Conservation (phyloP, 208 protist genomes). For the Trypanosomatidae sp. region DNA sequence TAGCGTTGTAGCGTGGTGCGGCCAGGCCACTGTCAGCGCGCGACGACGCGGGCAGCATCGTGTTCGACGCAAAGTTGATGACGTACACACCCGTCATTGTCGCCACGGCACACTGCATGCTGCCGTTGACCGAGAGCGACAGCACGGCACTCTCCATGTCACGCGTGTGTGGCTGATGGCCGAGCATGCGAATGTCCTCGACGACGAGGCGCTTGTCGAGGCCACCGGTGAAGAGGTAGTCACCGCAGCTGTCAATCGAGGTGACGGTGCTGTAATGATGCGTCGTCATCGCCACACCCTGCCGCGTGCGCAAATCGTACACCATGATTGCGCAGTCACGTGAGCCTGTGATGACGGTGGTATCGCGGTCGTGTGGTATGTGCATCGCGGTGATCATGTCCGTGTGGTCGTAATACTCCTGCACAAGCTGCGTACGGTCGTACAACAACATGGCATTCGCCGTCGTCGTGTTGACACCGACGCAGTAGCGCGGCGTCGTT, state of each 20-base stretch:
- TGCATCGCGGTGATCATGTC: constrained; percentile 78
- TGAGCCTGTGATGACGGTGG: constrained; percentile 65
- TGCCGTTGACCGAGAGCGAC: constrained; percentile 42
- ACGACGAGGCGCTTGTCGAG: constrained; percentile 66
- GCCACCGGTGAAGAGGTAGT: constrained; percentile 71
- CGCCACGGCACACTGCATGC: constrained; percentile 65
- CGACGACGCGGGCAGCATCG: constrained; percentile 21
- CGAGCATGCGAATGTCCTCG: constrained; percentile 69
- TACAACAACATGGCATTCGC: constrained; percentile 46
- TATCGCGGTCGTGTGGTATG: constrained; percentile 45
- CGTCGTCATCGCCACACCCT: constrained; percentile 18
- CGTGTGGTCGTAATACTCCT: constrained; percentile 66
- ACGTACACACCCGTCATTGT: constrained; percentile 72
- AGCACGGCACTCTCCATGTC: constrained; percentile 77
- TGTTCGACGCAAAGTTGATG: constrained; percentile 48
- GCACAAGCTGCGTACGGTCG: constrained; percentile 35
- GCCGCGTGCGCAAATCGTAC: constrained; percentile 47
- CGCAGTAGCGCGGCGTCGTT: constrained; percentile 33
- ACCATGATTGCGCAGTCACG: constrained; percentile 69
- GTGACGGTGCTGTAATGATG: constrained; percentile 70
- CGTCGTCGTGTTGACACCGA: constrained; percentile 23
- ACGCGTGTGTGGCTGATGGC: constrained; percentile 14
- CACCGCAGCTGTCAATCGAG: constrained; percentile 53
- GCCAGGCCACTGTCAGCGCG: constrained; percentile 35
- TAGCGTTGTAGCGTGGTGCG: constrained; percentile 56